Evolutionary conservation across 2,329 filamentous ascomycete species (phyloP), one percentile per base, ranked within the genome.

Genomic region (Elsinoe arachidis): DNA sequence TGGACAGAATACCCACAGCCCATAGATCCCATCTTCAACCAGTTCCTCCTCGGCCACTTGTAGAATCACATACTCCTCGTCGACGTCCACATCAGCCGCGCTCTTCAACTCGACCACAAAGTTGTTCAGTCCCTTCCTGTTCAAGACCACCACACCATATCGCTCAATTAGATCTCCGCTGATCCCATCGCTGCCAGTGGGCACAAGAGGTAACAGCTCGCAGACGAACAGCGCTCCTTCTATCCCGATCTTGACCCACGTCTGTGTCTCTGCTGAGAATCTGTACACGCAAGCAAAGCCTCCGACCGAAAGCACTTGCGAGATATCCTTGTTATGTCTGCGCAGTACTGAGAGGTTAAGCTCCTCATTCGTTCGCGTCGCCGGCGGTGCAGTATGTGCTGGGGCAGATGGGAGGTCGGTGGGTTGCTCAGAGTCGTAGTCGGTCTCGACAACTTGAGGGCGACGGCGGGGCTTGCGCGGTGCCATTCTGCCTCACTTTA

Each of bases 141-240:
- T 78, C 49, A 78, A 63, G 10, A 79, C 74, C 54, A 76, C 66
- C 21, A 74, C 72, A 51, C 68, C 69, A 63, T 73, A 78, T 21
- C 74, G 69, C 46, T 73, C 67, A n/a, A 61, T 58, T 6, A 37
- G 35, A 12, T 63, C 61, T 47, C 66, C 68, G 9, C 62, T 59
- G 5, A 68, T 66, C 2, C 63, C 63, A 4, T 35, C 26, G 30
- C 39, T 46, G 12, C 19, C 19, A 34, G 21, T 15, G 6, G 56
- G 34, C 14, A 43, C 35, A 11, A 41, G 43, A 14, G 61, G 58
- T 2, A 57, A 15, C 14, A 84, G 73, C 62, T 87, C 80, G 76
- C 88, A 95, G 55, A 97, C 82, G 70, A 97, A 99, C 62, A 97
- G 76, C 11, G 89, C 88, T 38, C 93, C 93, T 72, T 96, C 91